These are phyloP conservation scores for Podosphaera aphanis DNA, from an alignment of 2,329 filamentous ascomycete species.

Conservation along the genomic window DNA sequence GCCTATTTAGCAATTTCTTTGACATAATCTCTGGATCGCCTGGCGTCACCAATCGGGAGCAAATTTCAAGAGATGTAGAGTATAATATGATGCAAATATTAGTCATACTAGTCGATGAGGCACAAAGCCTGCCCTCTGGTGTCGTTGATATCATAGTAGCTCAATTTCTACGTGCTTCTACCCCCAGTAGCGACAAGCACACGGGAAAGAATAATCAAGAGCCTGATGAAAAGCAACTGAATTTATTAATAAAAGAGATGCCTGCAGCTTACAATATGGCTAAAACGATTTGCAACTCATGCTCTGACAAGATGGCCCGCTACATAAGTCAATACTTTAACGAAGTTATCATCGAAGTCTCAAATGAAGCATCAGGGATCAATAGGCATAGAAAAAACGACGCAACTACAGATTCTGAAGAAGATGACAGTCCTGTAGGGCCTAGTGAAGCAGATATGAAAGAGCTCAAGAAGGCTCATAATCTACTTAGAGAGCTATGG, in stretches of 20 bases:
- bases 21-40: slow-evolving; percentile 68
- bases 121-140: slow-evolving; percentile 48
- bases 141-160: slow-evolving; percentile 86
- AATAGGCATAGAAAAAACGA: slow-evolving; percentile 30
- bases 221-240: slow-evolving; percentile 56
- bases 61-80: slow-evolving; percentile 79
- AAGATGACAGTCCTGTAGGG: slow-evolving; percentile 33
- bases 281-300: slow-evolving; percentile 74
- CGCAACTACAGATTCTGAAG: slow-evolving; percentile 36
- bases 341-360: slow-evolving; percentile 81
- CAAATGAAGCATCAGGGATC: slow-evolving; percentile 22
- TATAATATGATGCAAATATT: slow-evolving; percentile 77
- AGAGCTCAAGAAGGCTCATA: slow-evolving; percentile 74
- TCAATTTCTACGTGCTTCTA: slow-evolving; percentile 77
- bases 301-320: slow-evolving; percentile 80
- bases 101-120: slow-evolving; percentile 69
- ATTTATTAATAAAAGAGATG: slow-evolving; percentile 63
- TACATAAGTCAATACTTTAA: slow-evolving; percentile 94
- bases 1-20: slow-evolving; percentile 73
- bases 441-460: slow-evolving; percentile 66
- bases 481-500: slow-evolving; percentile 79
- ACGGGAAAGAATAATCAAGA: slow-evolving; percentile 27
- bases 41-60: slow-evolving; percentile 52
- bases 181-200: slow-evolving; percentile 17
- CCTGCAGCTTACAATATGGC: slow-evolving; percentile 92